Evolutionary conservation across 345 rosid genomes (phyloP).

Genomic region (Isatis tinctoria): DNA sequence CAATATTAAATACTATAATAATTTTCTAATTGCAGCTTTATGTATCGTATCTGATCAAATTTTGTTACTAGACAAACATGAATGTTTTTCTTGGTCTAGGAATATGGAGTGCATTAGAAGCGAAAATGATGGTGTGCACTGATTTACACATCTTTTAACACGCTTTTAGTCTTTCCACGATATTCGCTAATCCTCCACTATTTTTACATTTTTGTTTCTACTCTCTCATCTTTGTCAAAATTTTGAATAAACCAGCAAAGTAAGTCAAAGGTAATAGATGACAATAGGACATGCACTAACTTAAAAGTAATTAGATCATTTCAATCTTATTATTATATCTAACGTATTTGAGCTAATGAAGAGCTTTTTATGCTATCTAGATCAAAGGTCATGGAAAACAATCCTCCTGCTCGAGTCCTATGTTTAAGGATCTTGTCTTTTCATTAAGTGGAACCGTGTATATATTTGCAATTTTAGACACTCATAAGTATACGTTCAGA

Average conservation of each 20-base stretch:
- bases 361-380: conserved; percentile 3
- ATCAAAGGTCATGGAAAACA: conserved; percentile 4
- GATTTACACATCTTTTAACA: conserved; percentile 21
- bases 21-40: background rate
- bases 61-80: background rate
- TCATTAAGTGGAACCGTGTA: conserved; percentile 7
- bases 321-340: background rate
- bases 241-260: background rate
- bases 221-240: background rate
- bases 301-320: background rate
- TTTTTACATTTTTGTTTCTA: background rate
- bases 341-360: background rate
- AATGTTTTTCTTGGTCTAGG: background rate
- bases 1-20: background rate
- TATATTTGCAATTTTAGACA: background rate
- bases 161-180: background rate
- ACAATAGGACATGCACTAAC: conserved; percentile 13
- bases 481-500: background rate
- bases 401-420: conserved; percentile 14
- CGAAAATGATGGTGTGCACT: conserved; percentile 21
- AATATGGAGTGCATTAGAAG: conserved; percentile 4
- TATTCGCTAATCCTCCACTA: conserved; percentile 15
- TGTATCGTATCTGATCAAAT: background rate
- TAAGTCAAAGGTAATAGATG: conserved; percentile 9
- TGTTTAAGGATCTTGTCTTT: conserved; percentile 33